Base-by-base conservation (phyloP, 768 basidiomycete genomes). In the Coprinellus micaceus region DNA sequence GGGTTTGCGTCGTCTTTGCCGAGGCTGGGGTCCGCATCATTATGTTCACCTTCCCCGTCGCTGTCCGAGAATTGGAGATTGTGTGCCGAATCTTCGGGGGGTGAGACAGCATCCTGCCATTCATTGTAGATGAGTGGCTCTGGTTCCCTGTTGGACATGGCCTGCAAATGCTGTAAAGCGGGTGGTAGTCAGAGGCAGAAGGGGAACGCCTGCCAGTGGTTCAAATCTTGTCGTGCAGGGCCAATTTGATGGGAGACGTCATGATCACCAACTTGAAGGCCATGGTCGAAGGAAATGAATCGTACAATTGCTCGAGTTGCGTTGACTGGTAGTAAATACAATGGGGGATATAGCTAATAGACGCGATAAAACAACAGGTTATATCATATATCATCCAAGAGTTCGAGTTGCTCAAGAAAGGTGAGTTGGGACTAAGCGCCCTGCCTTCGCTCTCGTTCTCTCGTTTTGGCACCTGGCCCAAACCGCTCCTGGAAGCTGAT, bases 401-500 rank as follows among this genome's bases (percentile, higher is more conserved):
- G n/a, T n/a, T n/a, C n/a, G n/a, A n/a, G n/a, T n/a, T n/a, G n/a
- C n/a, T n/a, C n/a, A n/a, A n/a, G n/a, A n/a, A n/a, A n/a, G n/a
- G n/a, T n/a, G n/a, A n/a, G n/a, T n/a, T n/a, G n/a, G n/a, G 57
- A 70, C 45, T 63, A 60, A 52, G 60, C 67, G 36, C 70, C 71
- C 58, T 67, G 50, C 59, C 81, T 74, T 53, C 81, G 73, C 56
- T 82, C 81, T 55, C 82, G 76, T 26, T 84, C 82, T 64, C 82
- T 75, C 54, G 62, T 69, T 65, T 77, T 78, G 22, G 74, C 75
- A 17, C 78, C 76, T 54, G 77, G 77, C 30, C 89, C 89, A 72
- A 90, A 94, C 54, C 83, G 80, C 67, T 95, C 92, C 72, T 95
- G 94, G 67, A 96, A 95, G 37, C 73, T 77, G 60, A 94, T 91